A percentile compares a stretch with the other conserved stretches of the same genome.
Evolutionary conservation across 176 grass and related monocot genomes (phyloP).

Genomic region (Bromus sterilis): DNA sequence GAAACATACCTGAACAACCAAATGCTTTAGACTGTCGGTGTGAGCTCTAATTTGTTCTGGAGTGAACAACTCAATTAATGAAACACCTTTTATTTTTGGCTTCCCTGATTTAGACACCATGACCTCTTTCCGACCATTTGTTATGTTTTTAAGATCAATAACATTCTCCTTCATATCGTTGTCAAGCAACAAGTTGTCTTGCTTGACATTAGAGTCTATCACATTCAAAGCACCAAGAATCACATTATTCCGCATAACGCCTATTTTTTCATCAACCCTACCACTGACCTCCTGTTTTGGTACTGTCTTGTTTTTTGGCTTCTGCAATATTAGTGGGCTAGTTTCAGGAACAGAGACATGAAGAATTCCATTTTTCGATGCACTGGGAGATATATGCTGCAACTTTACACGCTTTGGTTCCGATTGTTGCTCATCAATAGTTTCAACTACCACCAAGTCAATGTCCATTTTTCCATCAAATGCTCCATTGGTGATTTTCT

Average conservation of each 20-base stretch:
- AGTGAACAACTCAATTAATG: slow-evolving; percentile 75
- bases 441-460: slow-evolving; percentile 40
- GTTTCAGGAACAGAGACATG: slow-evolving; percentile 14
- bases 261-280: slow-evolving; percentile 31
- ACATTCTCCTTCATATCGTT: slow-evolving; percentile 32
- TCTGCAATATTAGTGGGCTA: slow-evolving; percentile 23
- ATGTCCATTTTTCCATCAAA: slow-evolving; percentile 41
- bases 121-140: slow-evolving; percentile 30
- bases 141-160: slow-evolving; percentile 36
- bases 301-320: slow-evolving; percentile 31
- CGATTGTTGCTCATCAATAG: slow-evolving; percentile 41
- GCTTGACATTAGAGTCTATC: slow-evolving; percentile 32
- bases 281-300: slow-evolving; percentile 32
- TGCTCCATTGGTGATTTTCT: slow-evolving; percentile 18
- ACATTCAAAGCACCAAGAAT: slow-evolving; percentile 23
- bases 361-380: slow-evolving; percentile 29
- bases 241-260: slow-evolving; percentile 13
- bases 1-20: slow-evolving; percentile 78
- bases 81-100: slow-evolving; percentile 89
- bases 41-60: slow-evolving; percentile 79
- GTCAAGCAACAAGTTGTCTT: slow-evolving; percentile 36
- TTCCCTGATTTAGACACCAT: slow-evolving; percentile 47
- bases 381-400: slow-evolving; percentile 18
- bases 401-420: slow-evolving; percentile 49
- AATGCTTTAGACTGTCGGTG: slow-evolving; percentile 51